Evolutionary conservation across 2,329 filamentous ascomycete genomes (phyloP), one percentile per base, ranked within the genome.

Genomic region (Penicillium sp.): DNA sequence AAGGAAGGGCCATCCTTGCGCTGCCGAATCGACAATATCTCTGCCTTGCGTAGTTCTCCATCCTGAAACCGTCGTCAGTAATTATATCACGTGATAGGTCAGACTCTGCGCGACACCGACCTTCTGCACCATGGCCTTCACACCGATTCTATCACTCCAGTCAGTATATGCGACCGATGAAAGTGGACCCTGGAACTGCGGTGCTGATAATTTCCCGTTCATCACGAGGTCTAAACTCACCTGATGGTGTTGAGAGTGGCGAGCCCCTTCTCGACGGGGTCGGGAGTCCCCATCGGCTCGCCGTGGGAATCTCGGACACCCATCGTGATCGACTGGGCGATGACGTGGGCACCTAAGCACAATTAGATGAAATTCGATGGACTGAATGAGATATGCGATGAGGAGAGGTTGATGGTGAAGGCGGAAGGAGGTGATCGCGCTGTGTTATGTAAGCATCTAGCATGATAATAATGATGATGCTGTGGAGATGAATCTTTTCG

Each of bases 11-110:
- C 85, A 61, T 88, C 91, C 69, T 94, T 94, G 18, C 87, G 86
- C 49, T 90, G 87, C 63, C 87, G 85, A 59, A 97, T 94, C 49
- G 89, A 93, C n/a, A 98, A 75, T 53, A 98, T 95, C 69, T 98
- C 93, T 59, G 93, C 93, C 72, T 93, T 89, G 59, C 93, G 85
- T 51, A 86, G 79, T 62, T 90, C 84, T 50, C 89, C 89, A 68
- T 95, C 80, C 80, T 84, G 58, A 9, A 57, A 10, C 38, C 44
- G 3, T 24, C 32, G 52, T 50, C 40, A 55, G 40, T 54, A 42
- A 18, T 45, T 28, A 48, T 49, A 49, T 68, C 64, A 70, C 63
- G 65, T 69, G 65, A 65, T 46, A 9, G 47, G 43, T 46, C 50
- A 56, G 51, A 55, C 42, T 56, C 52, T 55, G 51, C 53, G 40